These are phyloP conservation scores for Suillus subalutaceus DNA, from an alignment of 768 basidiomycete genomes.

Conservation along the genomic window DNA sequence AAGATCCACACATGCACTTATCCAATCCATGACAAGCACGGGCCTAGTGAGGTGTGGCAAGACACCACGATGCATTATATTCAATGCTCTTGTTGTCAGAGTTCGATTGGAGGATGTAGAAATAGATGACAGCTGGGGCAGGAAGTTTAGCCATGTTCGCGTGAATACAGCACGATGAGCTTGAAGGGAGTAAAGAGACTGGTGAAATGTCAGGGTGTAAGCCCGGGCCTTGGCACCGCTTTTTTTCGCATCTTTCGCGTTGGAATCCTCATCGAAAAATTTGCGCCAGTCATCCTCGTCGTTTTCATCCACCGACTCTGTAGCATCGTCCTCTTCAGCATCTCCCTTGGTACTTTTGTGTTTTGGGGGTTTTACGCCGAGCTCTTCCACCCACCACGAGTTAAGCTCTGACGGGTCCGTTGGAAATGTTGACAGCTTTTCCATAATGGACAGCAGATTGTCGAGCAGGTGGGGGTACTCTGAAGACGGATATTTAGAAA, in stretches of 20 bases:
- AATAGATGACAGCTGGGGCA: conserved; percentile 57
- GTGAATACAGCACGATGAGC: conserved; percentile 85
- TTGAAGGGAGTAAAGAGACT: conserved; percentile 73
- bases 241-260: conserved; percentile 37
- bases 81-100: conserved; percentile 60
- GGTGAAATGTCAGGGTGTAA: conserved; percentile 71
- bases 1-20: conserved; percentile 79
- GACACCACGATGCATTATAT: conserved; percentile 81
- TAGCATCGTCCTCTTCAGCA: conserved; percentile 36
- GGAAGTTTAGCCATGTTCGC: conserved; percentile 73
- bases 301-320: conserved; percentile 41
- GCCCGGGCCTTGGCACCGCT: conserved; percentile 47
- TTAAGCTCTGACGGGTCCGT: conserved; percentile 69
- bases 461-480: conserved; percentile 43
- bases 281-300: conserved; percentile 72
- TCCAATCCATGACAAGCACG: conserved; percentile 89
- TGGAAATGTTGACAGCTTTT: conserved; percentile 73
- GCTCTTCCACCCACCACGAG: conserved; percentile 77
- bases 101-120: conserved; percentile 33
- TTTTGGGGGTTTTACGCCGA: conserved; percentile 59
- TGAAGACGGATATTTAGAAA: conserved; percentile 28
- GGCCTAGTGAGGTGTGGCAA: conserved; percentile 82
- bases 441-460: conserved; percentile 67
- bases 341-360: conserved; percentile 46
- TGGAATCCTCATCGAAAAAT: conserved; percentile 74